Evolutionary conservation across 2,329 filamentous ascomycete genomes (phyloP).

Genomic region (Plenodomus biglobosus): DNA sequence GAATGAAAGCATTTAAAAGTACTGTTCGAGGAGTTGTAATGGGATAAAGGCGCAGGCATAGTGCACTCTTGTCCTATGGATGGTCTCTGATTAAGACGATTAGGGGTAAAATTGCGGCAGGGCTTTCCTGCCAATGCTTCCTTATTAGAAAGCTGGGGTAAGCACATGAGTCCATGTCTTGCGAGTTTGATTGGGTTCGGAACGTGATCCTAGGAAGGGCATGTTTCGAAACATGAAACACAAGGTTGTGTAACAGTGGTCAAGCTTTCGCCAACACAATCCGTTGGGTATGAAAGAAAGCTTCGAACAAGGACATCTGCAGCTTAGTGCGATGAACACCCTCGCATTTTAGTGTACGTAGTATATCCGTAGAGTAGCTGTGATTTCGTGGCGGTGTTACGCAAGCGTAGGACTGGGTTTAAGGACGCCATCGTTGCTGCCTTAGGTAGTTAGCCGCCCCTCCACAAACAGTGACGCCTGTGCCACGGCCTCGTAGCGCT

Average conservation of each 20-base stretch:
- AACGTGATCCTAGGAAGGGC: neutral
- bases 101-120: neutral
- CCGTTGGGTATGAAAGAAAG: slow-evolving; percentile 1
- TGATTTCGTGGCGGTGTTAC: neutral
- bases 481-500: neutral
- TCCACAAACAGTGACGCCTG: neutral
- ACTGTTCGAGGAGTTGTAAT: slow-evolving; percentile 14
- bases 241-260: slow-evolving; percentile 4
- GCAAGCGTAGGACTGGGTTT: neutral
- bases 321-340: neutral
- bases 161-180: slow-evolving; percentile 14
- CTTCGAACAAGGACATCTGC: neutral
- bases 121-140: slow-evolving; percentile 14
- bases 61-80: slow-evolving; percentile 5
- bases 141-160: neutral
- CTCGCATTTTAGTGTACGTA: neutral
- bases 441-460: neutral
- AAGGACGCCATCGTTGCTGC: too few species aligned
- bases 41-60: slow-evolving; percentile 5
- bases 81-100: neutral
- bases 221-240: slow-evolving; percentile 34
- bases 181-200: slow-evolving; percentile 19
- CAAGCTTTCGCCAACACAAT: slow-evolving; percentile 26
- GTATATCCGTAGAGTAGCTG: neutral
- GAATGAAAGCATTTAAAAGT: slow-evolving; percentile 7